Base-by-base conservation (phyloP, 2,329 filamentous ascomycete species). In the Sphaerulina populicola region DNA sequence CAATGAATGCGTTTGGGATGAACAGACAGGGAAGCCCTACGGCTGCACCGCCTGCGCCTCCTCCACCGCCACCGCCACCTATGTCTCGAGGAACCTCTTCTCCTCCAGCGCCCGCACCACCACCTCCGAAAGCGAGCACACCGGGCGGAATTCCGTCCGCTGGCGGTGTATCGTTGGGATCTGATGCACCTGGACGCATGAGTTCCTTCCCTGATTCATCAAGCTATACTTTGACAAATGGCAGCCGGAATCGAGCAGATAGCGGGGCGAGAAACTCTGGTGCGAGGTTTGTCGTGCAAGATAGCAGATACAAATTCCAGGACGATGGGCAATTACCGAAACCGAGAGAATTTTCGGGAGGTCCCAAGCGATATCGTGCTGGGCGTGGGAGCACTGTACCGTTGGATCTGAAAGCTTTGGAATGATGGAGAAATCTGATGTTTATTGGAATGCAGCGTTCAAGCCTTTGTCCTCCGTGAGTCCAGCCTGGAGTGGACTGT, bases 381-480 rank as follows among this genome's bases (percentile, higher is more conserved):
- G 93, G 93, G 7, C 80, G 91, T 65, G 91, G 89, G 30, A 96
- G 89, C 71, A 96, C 87, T 73, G 90, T 97, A 60, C 93, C 93
- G 29, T 73, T 97, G 61, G 88, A 97, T 73, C 70, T 98, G 65
- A 80, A 75, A 58, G 74, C 77, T 11, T 76, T 85, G 53, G 69
- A 72, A 42, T 75, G 51, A 55, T 27, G 14, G 12, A 23, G 23
- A 8, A 12, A 12, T 3, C 38, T 38, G 38, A 51, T 27, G 40
- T 11, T 49, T 44, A 14, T 35, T 35, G 31, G 10, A 35, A n/a
- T 35, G 31, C 7, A 54, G 52, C 52, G 52, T 54, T 54, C 47
- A 47, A 54, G 51, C 31, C 31, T 35, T 35, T 35, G 31, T 35
- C 10, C 31, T 35, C 31, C 31, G 12, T 35, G 31, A 35, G 31